These are phyloP conservation scores for Aciculoconidium aculeatum DNA, from an alignment of 805 yeast genomes.

Conservation along the genomic window DNA sequence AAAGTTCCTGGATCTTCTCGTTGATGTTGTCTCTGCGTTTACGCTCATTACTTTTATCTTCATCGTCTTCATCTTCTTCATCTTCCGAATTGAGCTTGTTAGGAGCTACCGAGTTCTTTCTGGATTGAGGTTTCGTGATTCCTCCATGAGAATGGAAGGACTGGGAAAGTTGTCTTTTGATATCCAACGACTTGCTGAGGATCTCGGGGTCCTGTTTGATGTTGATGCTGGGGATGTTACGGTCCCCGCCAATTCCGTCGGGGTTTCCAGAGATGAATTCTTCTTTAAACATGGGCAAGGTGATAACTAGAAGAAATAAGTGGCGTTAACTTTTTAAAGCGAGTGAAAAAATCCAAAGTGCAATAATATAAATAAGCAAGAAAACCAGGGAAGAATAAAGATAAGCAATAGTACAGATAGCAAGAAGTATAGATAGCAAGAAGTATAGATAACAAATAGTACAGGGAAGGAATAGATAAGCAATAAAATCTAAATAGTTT, in stretches of 20 bases:
- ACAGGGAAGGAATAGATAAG: too few relatives aligned
- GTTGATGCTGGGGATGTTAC: conserved; percentile 25
- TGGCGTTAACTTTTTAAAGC: too few relatives aligned
- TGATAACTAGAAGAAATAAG: too few relatives aligned
- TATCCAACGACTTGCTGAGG: conserved; percentile 28
- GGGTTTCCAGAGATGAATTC: too few relatives aligned
- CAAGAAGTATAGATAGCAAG: too few relatives aligned
- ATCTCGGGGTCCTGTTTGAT: conserved; percentile 23
- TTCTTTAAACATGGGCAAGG: too few relatives aligned
- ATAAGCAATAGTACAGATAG: too few relatives aligned
- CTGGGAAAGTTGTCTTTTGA: conserved; percentile 37
- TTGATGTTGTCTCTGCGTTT: conserved; percentile 39
- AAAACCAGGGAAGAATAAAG: background rate
- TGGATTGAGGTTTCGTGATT: conserved; percentile 31
- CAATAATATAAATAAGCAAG: background rate
- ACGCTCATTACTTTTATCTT: conserved; percentile 35
- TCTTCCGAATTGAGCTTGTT: conserved; percentile 20
- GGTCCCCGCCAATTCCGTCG: too few relatives aligned
- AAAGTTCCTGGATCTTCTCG: conserved; percentile 39
- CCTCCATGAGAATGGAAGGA: conserved; percentile 27
- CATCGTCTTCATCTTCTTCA: conserved; percentile 18
- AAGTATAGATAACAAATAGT: too few relatives aligned
- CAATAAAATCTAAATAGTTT: too few relatives aligned
- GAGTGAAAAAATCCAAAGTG: too few relatives aligned
- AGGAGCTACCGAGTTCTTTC: conserved; percentile 28